Percentiles rank a stretch among this genome's conserved stretches.
Evolutionary conservation across 2,329 filamentous ascomycete species (phyloP).

Genomic region (Diplodia mutila): DNA sequence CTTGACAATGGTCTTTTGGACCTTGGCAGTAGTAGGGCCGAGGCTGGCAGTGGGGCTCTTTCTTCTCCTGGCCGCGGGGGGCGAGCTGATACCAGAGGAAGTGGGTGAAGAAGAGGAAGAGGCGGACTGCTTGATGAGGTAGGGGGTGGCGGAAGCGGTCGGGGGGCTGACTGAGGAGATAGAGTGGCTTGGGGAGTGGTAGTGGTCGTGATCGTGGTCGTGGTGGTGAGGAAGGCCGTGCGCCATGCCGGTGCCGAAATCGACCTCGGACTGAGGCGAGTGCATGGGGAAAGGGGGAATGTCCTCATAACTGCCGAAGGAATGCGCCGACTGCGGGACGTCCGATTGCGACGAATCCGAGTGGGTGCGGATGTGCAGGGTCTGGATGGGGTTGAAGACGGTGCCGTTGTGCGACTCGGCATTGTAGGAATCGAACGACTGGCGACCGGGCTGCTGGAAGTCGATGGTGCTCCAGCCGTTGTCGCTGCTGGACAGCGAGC

Average conservation of each 20-base stretch:
- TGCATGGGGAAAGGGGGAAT: constrained; percentile 72
- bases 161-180: constrained; percentile 66
- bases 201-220: constrained; percentile 33
- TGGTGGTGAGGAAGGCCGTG: constrained; percentile 46
- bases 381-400: constrained; percentile 91
- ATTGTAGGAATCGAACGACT: constrained; percentile 69
- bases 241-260: constrained; percentile 67
- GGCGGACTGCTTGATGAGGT: constrained; percentile 68
- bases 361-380: constrained; percentile 81
- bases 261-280: constrained; percentile 80
- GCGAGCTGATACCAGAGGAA: constrained; percentile 56
- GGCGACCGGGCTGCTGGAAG: constrained; percentile 56
- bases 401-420: constrained; percentile 57
- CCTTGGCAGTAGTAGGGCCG: constrained; percentile 62
- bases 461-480: constrained; percentile 87
- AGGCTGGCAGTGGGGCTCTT: constrained; percentile 72
- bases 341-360: constrained; percentile 73
- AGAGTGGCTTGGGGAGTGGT: constrained; percentile 39
- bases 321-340: constrained; percentile 61
- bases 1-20: constrained; percentile 81
- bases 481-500: constrained; percentile 83
- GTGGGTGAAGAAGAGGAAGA: constrained; percentile 63
- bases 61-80: constrained; percentile 69
- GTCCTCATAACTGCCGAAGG: constrained; percentile 80
- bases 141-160: constrained; percentile 67